Evolutionary conservation across 2,329 filamentous ascomycete species (phyloP), one percentile per base, ranked within the genome.

Genomic region (Malbranchea cinnamomea): DNA sequence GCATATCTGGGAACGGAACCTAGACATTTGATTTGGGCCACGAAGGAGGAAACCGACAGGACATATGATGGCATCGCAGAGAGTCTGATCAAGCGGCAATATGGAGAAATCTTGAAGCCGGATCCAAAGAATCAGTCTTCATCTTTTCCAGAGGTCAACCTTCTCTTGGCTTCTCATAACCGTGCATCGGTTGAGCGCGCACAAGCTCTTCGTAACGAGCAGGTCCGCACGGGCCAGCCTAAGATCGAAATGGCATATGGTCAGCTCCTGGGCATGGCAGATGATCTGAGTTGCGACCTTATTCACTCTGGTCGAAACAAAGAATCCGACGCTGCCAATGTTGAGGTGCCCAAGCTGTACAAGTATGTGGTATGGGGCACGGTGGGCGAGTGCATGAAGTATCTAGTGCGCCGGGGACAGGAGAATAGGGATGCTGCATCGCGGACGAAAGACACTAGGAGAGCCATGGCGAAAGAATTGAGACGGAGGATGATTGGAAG

Each of bases 91-190:
- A 67, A 62, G 14, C 63, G 68, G 33, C 50, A 63, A 37, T 82
- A 76, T 62, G 61, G 57, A 6, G 44, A 56, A 3, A 48, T 64
- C 6, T 54, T 81, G 2, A 36, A 53, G 31, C 18, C 19, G 13
- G 6, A 59, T 15, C 44, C 50, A 14, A 56, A 54, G 49, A 15
- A 26, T 4, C 16, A 27, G 5, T 11, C 10, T 9, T 13, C 22
- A 41, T 53, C 55, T 43, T 16, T 76, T 71, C 46, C 74, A 72
- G 48, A 49, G 4, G 63, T 74, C 8, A 56, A 65, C 37, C 55
- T 91, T 17, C 68, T 92, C 8, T 65, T 93, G 9, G 84, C 83
- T 10, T 78, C 78, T 1, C 84, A 93, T 61, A 93, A 92, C 48
- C 68, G 70, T 28, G 66, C 67, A 26, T 80, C 78, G 1, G 75